phyloP scores from a whole-genome alignment of 139 green algal species.

The Chlamydomonas schloesseri region DNA sequence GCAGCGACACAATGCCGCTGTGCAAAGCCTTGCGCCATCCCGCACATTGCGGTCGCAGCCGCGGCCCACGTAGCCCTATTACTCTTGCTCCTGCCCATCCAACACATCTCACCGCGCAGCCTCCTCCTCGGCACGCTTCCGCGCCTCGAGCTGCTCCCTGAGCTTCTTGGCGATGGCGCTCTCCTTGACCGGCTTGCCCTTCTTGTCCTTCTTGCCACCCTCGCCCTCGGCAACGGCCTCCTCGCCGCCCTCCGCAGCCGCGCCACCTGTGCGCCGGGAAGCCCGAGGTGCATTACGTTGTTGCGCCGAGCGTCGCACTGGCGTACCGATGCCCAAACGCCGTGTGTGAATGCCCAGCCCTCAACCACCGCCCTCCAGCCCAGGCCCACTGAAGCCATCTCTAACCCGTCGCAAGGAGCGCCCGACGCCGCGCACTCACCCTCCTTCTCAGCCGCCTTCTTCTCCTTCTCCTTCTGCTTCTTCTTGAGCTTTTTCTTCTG shows the following conservation, averaged over 20 bases:
- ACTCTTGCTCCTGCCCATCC: no score
- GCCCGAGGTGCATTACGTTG: no score
- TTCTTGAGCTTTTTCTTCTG: conserved; percentile 92
- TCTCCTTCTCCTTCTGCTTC: conserved; percentile 85
- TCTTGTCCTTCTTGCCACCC: conserved; percentile 59
- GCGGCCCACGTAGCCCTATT: no score
- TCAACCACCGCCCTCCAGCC: no score
- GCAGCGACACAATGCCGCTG: no score
- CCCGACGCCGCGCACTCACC: conserved; percentile 18
- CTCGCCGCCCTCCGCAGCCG: conserved; percentile 1
- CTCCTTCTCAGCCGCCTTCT: conserved; percentile 69
- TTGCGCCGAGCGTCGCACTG: no score
- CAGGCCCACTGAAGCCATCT: no score
- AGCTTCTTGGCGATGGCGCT: conserved; percentile 81
- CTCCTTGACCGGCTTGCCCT: conserved; percentile 78
- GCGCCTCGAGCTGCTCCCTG: conserved; percentile 81
- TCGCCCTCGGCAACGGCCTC: conserved; percentile 39
- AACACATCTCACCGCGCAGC: conserved; percentile 54
- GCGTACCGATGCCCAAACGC: no score
- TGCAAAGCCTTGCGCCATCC: no score
- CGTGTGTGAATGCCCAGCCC: no score
- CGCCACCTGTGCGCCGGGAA: background rate
- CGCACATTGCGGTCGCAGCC: no score
- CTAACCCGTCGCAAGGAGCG: no score
- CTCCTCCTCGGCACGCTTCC: conserved; percentile 77